phyloP scores from a whole-genome alignment of 805 yeast species.

The Debaryomyces tyrocola region DNA sequence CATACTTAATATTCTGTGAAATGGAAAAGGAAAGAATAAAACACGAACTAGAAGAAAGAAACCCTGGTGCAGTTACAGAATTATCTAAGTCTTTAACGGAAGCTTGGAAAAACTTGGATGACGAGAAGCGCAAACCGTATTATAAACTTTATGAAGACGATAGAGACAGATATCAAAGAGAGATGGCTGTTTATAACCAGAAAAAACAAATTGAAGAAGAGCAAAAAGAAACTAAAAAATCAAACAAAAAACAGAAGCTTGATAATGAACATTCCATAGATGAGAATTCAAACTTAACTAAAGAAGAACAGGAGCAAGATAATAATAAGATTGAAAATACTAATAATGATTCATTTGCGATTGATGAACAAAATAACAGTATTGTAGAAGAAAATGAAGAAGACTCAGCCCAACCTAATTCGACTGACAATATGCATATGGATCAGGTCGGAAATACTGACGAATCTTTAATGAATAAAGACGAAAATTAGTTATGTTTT shows the following conservation, averaged over 20 bases:
- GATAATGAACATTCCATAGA: conserved; percentile 4
- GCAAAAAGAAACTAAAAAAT: conserved; percentile 4
- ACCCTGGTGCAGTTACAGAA: conserved; percentile 55
- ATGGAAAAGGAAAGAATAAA: conserved; percentile 74
- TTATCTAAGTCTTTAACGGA: conserved; percentile 79
- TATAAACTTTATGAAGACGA: conserved; percentile 77
- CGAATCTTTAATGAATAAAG: too few species aligned
- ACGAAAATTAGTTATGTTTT: too few species aligned
- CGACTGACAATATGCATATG: background rate
- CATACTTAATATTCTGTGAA: conserved; percentile 85
- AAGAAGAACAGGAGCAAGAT: background rate
- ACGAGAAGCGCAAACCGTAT: conserved; percentile 70
- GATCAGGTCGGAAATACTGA: background rate
- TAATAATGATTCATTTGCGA: background rate
- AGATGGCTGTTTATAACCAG: conserved; percentile 57
- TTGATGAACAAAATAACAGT: background rate
- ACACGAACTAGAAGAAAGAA: conserved; percentile 51
- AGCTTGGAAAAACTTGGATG: conserved; percentile 76
- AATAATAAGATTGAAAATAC: background rate
- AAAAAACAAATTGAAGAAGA: conserved; percentile 20
- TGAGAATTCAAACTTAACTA: background rate
- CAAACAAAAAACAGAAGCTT: conserved; percentile 12
- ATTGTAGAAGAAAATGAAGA: background rate
- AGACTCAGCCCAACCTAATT: background rate
- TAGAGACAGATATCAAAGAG: conserved; percentile 68